phyloP scores from a whole-genome alignment of 2,329 filamentous ascomycete genomes.

The Phyllosticta capitalensis region DNA sequence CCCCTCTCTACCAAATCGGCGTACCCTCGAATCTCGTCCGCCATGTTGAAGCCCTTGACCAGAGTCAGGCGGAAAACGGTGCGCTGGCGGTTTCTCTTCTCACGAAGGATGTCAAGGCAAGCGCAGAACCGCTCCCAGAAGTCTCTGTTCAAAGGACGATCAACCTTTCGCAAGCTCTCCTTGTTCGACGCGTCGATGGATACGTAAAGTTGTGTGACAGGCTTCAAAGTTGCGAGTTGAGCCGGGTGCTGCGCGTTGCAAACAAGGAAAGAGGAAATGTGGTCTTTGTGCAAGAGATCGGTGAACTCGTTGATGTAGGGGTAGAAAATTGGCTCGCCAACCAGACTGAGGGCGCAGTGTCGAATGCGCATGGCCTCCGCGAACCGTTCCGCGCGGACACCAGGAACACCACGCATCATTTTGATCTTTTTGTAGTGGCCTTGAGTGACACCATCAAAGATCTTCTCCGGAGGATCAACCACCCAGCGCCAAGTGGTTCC shows the following conservation, averaged over 20 bases:
- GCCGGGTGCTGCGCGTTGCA: slow-evolving; percentile 97
- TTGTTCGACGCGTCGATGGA: slow-evolving; percentile 91
- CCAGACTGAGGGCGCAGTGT: slow-evolving; percentile 84
- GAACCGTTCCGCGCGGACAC: slow-evolving; percentile 84
- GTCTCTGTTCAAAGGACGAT: slow-evolving; percentile 84
- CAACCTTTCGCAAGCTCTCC: slow-evolving; percentile 78
- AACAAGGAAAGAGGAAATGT: slow-evolving; percentile 88
- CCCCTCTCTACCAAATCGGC: slow-evolving; percentile 79
- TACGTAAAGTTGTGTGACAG: slow-evolving; percentile 92
- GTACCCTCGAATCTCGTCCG: slow-evolving; percentile 85
- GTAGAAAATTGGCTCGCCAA: slow-evolving; percentile 98
- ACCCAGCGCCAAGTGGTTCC: slow-evolving; percentile 96
- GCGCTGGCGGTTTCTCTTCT: slow-evolving; percentile 73
- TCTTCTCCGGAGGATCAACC: slow-evolving; percentile 79
- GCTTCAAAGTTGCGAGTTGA: slow-evolving; percentile 69
- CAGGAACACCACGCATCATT: slow-evolving; percentile 88
- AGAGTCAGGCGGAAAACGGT: slow-evolving; percentile 93
- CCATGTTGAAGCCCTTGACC: slow-evolving; percentile 96
- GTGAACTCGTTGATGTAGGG: slow-evolving; percentile 93
- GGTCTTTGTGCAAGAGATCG: slow-evolving; percentile 69
- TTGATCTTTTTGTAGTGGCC: slow-evolving; percentile 97
- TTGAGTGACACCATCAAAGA: slow-evolving; percentile 82
- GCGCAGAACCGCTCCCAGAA: slow-evolving; percentile 95
- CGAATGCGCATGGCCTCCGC: slow-evolving; percentile 86
- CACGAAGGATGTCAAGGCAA: slow-evolving; percentile 80